Evolutionary conservation across 1,284 basidiomycete genomes (phyloP).

Genomic region (Leccinum proximum): DNA sequence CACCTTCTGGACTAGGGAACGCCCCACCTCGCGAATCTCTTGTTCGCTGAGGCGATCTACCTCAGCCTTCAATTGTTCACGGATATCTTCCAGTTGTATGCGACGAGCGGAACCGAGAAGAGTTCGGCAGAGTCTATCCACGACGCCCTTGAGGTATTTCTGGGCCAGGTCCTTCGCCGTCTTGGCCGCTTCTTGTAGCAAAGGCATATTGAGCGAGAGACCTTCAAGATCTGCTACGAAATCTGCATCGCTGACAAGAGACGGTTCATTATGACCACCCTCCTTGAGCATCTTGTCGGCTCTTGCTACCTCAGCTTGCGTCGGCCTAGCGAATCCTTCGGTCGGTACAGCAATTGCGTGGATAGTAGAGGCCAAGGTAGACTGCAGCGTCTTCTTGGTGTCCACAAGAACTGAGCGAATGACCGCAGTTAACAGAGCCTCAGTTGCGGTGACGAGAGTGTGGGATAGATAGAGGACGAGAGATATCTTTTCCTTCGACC

Average conservation of each 20-base stretch:
- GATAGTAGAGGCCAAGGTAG: constrained; percentile 16
- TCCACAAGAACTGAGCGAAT: constrained; percentile 18
- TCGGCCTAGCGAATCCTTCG: constrained; percentile 10
- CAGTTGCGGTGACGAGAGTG: constrained; percentile 12
- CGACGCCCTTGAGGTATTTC: constrained; percentile 18
- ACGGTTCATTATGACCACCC: constrained; percentile 10
- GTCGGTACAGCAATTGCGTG: constrained; percentile 10
- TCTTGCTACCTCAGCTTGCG: constrained; percentile 8
- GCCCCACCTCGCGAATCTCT: constrained; percentile 15
- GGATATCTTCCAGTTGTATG: constrained; percentile 25
- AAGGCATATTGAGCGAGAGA: constrained; percentile 9
- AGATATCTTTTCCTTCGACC: constrained; percentile 26
- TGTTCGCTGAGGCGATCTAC: constrained; percentile 17
- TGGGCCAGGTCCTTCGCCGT: constrained; percentile 21
- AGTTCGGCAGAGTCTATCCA: constrained; percentile 23
- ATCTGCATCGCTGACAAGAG: constrained; percentile 25
- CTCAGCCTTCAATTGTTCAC: constrained; percentile 22
- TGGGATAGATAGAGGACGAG: constrained; percentile 18
- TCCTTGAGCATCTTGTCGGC: constrained; percentile 27
- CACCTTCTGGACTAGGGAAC: constrained; percentile 23
- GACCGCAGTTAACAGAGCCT: constrained; percentile 16
- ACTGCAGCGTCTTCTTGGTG: constrained; percentile 10
- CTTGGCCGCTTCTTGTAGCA: constrained; percentile 22
- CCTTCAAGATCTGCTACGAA: constrained; percentile 31
- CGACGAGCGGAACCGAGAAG: constrained; percentile 12